phyloP scores from a whole-genome alignment of 1,284 basidiomycete species.

The Cystobasidiaceae sp. region DNA sequence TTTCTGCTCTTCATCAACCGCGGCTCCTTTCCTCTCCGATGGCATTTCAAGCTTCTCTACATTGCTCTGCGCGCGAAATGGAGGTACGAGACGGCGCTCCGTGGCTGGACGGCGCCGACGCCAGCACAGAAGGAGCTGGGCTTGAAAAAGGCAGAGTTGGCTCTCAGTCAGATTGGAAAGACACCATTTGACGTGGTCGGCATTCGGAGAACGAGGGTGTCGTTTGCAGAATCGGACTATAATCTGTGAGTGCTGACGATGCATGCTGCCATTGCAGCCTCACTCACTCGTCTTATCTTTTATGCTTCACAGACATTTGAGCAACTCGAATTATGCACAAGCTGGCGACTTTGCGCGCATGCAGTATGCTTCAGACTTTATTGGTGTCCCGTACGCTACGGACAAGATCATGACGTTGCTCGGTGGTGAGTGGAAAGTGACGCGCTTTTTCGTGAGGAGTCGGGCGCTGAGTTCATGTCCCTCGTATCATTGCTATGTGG shows the following conservation, averaged over 20 bases:
- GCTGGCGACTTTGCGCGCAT: constrained; percentile 29
- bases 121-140: neutral
- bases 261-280: too few species aligned
- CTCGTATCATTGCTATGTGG: too few species aligned
- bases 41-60: constrained; percentile 22
- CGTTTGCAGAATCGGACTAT: constrained; percentile 30
- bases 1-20: constrained; percentile 25
- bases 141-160: constrained; percentile 12
- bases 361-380: constrained; percentile 23
- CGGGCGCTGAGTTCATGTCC: too few species aligned
- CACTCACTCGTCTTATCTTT: neutral
- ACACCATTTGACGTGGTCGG: constrained; percentile 18
- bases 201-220: constrained; percentile 11
- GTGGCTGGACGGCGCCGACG: constrained; percentile 1
- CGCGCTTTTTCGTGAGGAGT: too few species aligned
- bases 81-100: constrained; percentile 1
- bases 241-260: constrained; percentile 18
- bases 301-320: constrained; percentile 6
- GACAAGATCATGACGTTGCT: constrained; percentile 23
- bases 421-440: constrained; percentile 16
- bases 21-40: constrained; percentile 22
- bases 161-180: constrained; percentile 14
- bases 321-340: constrained; percentile 30
- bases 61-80: constrained; percentile 8
- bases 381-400: constrained; percentile 9